Evolutionary conservation across 208 protist genomes (phyloP).

Genomic region (Leishmania braziliensis): DNA sequence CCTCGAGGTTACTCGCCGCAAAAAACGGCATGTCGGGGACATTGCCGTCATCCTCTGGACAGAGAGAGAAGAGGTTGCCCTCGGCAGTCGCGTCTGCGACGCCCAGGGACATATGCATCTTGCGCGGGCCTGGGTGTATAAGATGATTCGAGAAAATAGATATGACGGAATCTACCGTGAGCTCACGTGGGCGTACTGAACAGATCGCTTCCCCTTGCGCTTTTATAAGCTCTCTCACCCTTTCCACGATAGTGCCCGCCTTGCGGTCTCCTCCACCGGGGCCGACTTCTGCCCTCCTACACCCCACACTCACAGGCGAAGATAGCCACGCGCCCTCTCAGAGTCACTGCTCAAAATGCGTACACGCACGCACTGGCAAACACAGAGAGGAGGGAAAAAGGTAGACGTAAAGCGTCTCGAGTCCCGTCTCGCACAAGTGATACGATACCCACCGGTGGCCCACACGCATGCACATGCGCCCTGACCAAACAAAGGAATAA

Average conservation of each 20-base stretch:
- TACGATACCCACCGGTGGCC: background rate
- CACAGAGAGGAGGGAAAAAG: background rate
- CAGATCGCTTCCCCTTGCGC: background rate
- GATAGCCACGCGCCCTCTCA: background rate
- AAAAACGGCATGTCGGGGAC: conserved; percentile 76
- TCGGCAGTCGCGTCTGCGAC: conserved; percentile 7
- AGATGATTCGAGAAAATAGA: background rate
- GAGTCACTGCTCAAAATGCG: background rate
- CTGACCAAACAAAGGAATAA: background rate
- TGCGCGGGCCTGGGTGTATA: background rate
- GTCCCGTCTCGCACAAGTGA: background rate
- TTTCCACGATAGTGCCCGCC: background rate
- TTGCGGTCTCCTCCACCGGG: background rate
- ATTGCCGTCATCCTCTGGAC: conserved; percentile 38
- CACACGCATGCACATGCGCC: background rate
- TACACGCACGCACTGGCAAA: background rate
- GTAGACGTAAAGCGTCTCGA: too few species aligned
- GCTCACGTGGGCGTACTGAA: background rate
- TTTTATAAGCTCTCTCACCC: background rate
- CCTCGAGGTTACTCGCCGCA: conserved; percentile 65
- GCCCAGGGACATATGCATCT: conserved; percentile 22
- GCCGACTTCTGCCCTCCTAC: background rate
- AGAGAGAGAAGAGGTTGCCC: conserved; percentile 37
- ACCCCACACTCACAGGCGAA: background rate
- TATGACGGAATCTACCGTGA: background rate